A percentile compares a stretch with the other conserved stretches of the same genome.
Evolutionary conservation across 306 rosid genomes (phyloP).

Genomic region (Medicago ruthenica): DNA sequence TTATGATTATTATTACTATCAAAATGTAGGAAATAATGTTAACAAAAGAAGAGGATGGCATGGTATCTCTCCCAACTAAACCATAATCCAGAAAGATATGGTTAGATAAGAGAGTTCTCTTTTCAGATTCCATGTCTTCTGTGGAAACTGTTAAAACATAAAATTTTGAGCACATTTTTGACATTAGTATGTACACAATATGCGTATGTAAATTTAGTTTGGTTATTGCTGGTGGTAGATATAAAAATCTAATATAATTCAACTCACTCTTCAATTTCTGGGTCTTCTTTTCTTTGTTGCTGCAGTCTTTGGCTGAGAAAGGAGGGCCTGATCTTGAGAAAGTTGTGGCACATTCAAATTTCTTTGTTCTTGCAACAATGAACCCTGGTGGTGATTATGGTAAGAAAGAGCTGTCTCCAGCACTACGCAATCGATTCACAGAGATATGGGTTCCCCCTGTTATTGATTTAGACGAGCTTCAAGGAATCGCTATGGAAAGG

Average conservation of each 20-base stretch:
- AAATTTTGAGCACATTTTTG: constrained; percentile 8
- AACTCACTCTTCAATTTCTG: background rate
- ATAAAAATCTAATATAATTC: background rate
- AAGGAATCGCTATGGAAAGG: constrained; percentile 71
- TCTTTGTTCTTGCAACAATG: constrained; percentile 93
- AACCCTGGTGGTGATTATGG: constrained; percentile 99
- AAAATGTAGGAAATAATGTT: background rate
- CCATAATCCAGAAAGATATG: background rate
- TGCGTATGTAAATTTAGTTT: background rate
- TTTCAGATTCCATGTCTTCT: background rate
- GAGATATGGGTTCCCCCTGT: constrained; percentile 99
- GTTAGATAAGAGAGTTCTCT: background rate
- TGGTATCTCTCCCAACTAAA: background rate
- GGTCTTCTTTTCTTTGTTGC: constrained; percentile 20
- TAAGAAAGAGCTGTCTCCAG: constrained; percentile 88
- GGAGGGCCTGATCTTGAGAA: constrained; percentile 85
- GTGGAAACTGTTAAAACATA: background rate
- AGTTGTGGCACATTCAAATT: constrained; percentile 67
- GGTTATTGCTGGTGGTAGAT: constrained; percentile 10
- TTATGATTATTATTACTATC: background rate
- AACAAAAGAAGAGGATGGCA: background rate
- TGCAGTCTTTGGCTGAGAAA: constrained; percentile 89
- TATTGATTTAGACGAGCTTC: constrained; percentile 71
- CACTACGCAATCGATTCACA: constrained; percentile 94
- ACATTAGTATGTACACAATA: background rate